phyloP scores from a whole-genome alignment of 1,284 basidiomycete species.

The Mycosarcoma maydis region DNA sequence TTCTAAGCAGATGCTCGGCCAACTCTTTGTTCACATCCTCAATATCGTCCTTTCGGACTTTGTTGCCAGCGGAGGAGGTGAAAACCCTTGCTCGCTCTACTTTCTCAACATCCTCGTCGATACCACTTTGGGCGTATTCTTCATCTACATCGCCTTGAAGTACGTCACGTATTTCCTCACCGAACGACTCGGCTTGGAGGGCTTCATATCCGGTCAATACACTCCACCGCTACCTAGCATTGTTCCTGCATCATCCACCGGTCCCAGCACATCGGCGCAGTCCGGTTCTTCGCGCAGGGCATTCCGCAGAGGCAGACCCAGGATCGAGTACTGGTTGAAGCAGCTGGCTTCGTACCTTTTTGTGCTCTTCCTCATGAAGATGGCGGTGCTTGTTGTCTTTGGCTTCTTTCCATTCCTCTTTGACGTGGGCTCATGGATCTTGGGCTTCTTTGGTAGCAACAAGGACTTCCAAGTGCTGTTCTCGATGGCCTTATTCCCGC shows the following conservation, averaged over 20 bases:
- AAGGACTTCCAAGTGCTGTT: conserved; percentile 67
- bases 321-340: conserved; percentile 75
- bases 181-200: conserved; percentile 75
- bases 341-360: conserved; percentile 88
- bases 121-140: conserved; percentile 87
- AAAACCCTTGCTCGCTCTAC: conserved; percentile 71
- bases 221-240: conserved; percentile 23
- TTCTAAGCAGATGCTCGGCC: conserved; percentile 83
- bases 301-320: conserved; percentile 25
- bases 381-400: conserved; percentile 78
- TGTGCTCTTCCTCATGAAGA: conserved; percentile 84
- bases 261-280: conserved; percentile 1
- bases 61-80: conserved; percentile 43
- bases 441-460: conserved; percentile 78
- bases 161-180: conserved; percentile 76
- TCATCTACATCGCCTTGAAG: conserved; percentile 84
- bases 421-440: conserved; percentile 79
- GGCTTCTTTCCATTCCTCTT: conserved; percentile 76
- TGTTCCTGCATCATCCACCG: conserved; percentile 1
- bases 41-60: conserved; percentile 75
- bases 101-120: conserved; percentile 94
- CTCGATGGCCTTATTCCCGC: conserved; percentile 91
- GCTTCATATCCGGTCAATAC: conserved; percentile 87
- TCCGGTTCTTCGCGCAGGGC: conserved; percentile 14
- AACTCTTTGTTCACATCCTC: conserved; percentile 85